Evolutionary conservation across 1,284 basidiomycete species (phyloP).

Genomic region (Austroboletus niveus): DNA sequence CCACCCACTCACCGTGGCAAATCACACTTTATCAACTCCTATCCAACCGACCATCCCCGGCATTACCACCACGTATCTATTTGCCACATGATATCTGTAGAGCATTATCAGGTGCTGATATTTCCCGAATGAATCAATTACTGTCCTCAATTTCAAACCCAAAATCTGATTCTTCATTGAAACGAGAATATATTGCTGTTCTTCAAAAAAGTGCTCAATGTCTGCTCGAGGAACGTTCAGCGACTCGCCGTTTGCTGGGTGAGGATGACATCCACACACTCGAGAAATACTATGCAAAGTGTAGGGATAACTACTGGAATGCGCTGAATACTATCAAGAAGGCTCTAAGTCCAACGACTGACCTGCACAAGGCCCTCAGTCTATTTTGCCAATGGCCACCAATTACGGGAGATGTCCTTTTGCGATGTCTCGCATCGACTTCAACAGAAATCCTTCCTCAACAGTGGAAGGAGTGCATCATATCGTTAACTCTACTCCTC

Average conservation of each 20-base stretch:
- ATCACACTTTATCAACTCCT: background rate
- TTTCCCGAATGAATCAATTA: background rate
- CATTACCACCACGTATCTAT: too few species aligned
- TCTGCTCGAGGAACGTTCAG: background rate
- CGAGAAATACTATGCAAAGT: background rate
- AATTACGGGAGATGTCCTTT: conserved; percentile 23
- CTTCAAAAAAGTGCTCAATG: background rate
- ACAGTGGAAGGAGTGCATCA: conserved; percentile 29
- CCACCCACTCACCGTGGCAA: background rate
- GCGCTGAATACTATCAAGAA: background rate
- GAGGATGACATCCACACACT: background rate
- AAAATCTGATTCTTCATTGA: background rate
- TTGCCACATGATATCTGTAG: background rate
- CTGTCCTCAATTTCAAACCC: background rate
- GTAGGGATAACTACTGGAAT: background rate
- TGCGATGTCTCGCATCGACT: conserved; percentile 21
- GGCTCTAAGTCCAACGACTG: background rate
- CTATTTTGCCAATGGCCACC: conserved; percentile 19
- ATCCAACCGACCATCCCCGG: background rate
- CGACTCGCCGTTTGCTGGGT: background rate
- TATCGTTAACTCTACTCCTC: conserved; percentile 25
- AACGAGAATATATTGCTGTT: background rate
- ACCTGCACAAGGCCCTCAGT: background rate
- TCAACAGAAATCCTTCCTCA: background rate
- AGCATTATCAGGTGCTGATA: background rate